A percentile compares a stretch with the other conserved stretches of the same genome.
Evolutionary conservation across 768 basidiomycete genomes (phyloP).

Genomic region (Trametes punicea): DNA sequence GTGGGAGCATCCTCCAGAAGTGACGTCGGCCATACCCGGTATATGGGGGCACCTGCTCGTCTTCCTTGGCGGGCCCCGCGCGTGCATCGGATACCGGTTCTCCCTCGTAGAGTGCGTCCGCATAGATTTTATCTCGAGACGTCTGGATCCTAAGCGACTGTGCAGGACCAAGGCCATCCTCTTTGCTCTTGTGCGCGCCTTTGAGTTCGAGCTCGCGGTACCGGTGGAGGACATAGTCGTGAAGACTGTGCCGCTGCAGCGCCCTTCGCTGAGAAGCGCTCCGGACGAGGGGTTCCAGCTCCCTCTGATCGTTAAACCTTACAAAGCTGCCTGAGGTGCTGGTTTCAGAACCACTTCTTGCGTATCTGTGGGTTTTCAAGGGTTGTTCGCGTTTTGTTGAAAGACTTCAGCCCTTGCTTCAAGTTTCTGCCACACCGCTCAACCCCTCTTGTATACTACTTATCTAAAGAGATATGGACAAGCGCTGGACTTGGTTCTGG

Average conservation of each 20-base stretch:
- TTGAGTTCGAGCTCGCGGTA: conserved; percentile 29
- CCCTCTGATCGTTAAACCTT: conserved; percentile 20
- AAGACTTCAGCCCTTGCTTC: no score
- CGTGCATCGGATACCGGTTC: conserved; percentile 69
- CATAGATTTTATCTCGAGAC: background rate
- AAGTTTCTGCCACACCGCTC: no score
- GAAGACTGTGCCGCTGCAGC: conserved; percentile 18
- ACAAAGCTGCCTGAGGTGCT: background rate
- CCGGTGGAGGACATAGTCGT: conserved; percentile 20
- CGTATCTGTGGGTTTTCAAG: no score
- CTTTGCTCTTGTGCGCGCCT: conserved; percentile 28
- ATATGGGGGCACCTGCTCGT: conserved; percentile 58
- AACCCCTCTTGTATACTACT: no score
- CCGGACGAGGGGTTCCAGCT: conserved; percentile 21
- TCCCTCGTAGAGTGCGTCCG: conserved; percentile 55
- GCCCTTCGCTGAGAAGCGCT: conserved; percentile 19
- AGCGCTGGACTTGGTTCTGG: no score
- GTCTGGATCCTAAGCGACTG: background rate
- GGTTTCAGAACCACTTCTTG: background rate
- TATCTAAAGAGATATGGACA: no score
- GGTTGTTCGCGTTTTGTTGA: no score
- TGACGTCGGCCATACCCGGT: conserved; percentile 47
- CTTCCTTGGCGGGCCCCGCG: conserved; percentile 61
- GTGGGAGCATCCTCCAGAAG: conserved; percentile 50
- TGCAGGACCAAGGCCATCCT: conserved; percentile 33